Evolutionary conservation across 2,329 filamentous ascomycete species (phyloP), one percentile per base, ranked within the genome.

Genomic region (Aspergillus novoparasiticus): DNA sequence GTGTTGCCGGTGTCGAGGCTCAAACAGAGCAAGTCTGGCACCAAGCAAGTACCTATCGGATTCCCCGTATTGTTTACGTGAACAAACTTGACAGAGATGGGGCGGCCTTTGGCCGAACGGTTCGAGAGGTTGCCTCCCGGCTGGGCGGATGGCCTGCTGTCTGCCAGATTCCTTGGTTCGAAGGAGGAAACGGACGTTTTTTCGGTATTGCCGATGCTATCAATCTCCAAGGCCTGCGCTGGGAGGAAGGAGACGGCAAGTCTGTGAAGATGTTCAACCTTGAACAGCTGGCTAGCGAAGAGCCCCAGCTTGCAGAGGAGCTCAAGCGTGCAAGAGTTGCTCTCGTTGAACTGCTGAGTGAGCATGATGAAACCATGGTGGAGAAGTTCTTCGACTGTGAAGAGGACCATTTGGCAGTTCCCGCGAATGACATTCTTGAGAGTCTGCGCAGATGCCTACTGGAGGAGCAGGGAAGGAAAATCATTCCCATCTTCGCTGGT

Each of bases 1-100:
- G 92, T 0, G 93, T 97, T 43, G 93, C 94, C 64, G 93, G 93
- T 1, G 95, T 99, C 26, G 95, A 99, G 78, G 94, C 95, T 1
- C 95, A 98, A 75, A 98, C 95, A 0, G 95, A 99, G 76, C 90
- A 96, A 71, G 95, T 99, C 3, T 99, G 95, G 95, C 85, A 87
- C 16, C 95, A 97, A 66, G 94, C 95, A 8, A 92, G 91, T 58
- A 88, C 89, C 53, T 96, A 96, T 75, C 85, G 84, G 26, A 96
- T 98, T 46, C 95, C 95, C 0, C 86, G 93, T 36, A 87, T 95
- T 60, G 84, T 93, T 56, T 94, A 89, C 67, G 85, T 95, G 71
- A 96, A 96, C 79, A 96, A 96, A 76, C 85, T 95, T 2, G 92
- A 96, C 75, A 88, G 92, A 45, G 90, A 92, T 66, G 92, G 92